phyloP scores from a whole-genome alignment of 441 rosid species.

The Lepidium campestre region DNA sequence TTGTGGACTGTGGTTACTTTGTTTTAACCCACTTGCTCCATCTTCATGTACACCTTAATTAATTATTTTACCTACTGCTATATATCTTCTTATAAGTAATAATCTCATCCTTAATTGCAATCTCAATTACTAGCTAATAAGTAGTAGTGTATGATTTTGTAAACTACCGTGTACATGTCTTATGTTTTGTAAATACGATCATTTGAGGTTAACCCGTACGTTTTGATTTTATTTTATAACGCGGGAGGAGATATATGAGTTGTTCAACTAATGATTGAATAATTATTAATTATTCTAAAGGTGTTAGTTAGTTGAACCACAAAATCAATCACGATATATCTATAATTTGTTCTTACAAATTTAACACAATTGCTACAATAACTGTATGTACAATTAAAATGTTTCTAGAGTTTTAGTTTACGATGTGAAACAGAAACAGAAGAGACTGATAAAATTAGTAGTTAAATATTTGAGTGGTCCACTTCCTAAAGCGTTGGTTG shows the following conservation, averaged over 20 bases:
- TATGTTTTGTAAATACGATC: too few species aligned
- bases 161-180: too few species aligned
- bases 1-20: too few species aligned
- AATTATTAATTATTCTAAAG: neutral
- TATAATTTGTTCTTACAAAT: neutral
- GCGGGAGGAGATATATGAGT: neutral
- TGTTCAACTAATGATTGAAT: neutral
- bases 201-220: neutral
- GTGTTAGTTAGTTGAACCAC: slow-evolving; percentile 7
- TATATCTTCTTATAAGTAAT: too few species aligned
- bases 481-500: neutral
- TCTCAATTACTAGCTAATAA: too few species aligned
- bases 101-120: too few species aligned
- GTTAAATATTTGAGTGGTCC: neutral
- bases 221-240: neutral
- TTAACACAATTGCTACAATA: too few species aligned
- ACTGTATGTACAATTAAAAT: neutral
- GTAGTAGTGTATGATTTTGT: too few species aligned
- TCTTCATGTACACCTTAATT: too few species aligned
- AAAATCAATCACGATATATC: neutral
- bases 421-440: neutral
- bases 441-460: neutral
- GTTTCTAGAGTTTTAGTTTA: neutral
- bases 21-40: too few species aligned
- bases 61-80: too few species aligned